Conservation (phyloP, 805 yeast species). For the Saturnispora hagleri region DNA sequence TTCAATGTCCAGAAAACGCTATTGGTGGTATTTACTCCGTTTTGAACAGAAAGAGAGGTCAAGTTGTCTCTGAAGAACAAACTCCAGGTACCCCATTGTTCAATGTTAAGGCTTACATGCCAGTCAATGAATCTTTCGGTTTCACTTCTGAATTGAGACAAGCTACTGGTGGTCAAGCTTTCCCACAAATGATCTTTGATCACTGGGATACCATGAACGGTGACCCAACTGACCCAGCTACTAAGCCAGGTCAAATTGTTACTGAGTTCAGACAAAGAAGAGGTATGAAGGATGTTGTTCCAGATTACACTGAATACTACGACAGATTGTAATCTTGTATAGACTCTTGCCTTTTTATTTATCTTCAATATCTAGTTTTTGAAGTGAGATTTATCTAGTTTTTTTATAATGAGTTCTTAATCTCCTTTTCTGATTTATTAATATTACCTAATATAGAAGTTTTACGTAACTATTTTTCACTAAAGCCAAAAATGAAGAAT, state of each 20-base stretch:
- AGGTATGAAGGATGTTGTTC: slow-evolving; percentile 95
- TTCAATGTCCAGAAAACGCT: slow-evolving; percentile 98
- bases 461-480: too few species aligned
- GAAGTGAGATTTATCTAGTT: slow-evolving; percentile 7
- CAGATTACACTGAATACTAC: slow-evolving; percentile 99
- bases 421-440: slow-evolving; percentile 3
- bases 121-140: slow-evolving; percentile 99
- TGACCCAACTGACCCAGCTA: slow-evolving; percentile 82
- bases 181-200: slow-evolving; percentile 99
- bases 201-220: slow-evolving; percentile 92
- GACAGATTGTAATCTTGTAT: slow-evolving; percentile 61
- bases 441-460: background rate
- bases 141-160: slow-evolving; percentile 99
- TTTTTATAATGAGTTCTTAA: slow-evolving; percentile 6
- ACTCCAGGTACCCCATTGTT: slow-evolving; percentile 99
- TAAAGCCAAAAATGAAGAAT: too few species aligned
- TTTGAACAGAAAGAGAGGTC: slow-evolving; percentile 99
- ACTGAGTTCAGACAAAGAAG: slow-evolving; percentile 76
- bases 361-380: slow-evolving; percentile 12
- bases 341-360: slow-evolving; percentile 1
- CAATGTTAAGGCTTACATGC: slow-evolving; percentile 99
- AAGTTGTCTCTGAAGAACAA: slow-evolving; percentile 98
- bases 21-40: slow-evolving; percentile 99
- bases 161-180: slow-evolving; percentile 99
- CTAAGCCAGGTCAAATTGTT: slow-evolving; percentile 56